phyloP scores from a whole-genome alignment of 2,329 filamentous ascomycete genomes.

The Aureobasidium mangrovei region DNA sequence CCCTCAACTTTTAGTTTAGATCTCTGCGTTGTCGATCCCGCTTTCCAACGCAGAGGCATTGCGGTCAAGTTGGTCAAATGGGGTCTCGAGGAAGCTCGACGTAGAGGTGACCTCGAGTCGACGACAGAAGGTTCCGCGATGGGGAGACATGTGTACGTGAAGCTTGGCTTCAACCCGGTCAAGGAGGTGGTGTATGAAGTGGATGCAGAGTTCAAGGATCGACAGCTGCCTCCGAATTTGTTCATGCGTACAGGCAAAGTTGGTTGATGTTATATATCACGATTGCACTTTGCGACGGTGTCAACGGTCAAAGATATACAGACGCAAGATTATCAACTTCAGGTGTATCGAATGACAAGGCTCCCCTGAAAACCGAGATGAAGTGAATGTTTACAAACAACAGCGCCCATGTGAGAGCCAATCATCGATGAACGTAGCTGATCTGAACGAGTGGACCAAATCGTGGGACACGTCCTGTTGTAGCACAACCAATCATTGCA shows the following conservation, averaged over 20 bases:
- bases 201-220: conserved; percentile 27
- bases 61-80: conserved; percentile 28
- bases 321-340: too few relatives aligned
- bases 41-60: conserved; percentile 40
- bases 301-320: too few relatives aligned
- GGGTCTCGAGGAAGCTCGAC: conserved; percentile 28
- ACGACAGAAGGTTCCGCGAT: conserved; percentile 30
- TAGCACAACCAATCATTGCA: too few relatives aligned
- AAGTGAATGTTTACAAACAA: too few relatives aligned
- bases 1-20: conserved; percentile 45
- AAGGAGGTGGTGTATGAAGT: conserved; percentile 25
- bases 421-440: too few relatives aligned
- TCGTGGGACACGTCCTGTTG: too few relatives aligned
- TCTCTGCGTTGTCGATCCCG: conserved; percentile 45
- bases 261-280: too few relatives aligned
- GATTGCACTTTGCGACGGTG: too few relatives aligned
- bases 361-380: too few relatives aligned
- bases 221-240: conserved; percentile 28
- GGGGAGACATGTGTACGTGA: conserved; percentile 27
- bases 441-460: too few relatives aligned
- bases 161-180: conserved; percentile 28
- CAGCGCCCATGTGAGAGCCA: too few relatives aligned
- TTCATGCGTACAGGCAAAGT: conserved; percentile 26
- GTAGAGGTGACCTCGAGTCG: conserved; percentile 27
- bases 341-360: too few relatives aligned